Conservation (phyloP, 2,329 filamentous ascomycete genomes). For the Pyrenophora graminea region DNA sequence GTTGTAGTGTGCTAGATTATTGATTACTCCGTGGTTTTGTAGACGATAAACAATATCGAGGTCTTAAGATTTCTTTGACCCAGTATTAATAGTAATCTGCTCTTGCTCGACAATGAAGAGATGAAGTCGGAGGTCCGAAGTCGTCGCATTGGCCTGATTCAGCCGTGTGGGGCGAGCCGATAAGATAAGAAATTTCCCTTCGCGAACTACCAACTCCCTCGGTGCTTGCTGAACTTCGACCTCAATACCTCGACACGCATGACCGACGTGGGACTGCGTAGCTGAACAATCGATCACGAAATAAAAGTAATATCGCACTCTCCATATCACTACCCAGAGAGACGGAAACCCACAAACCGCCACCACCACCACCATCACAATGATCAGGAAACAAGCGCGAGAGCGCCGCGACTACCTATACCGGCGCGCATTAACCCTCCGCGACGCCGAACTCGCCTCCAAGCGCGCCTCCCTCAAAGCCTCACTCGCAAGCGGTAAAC, state of each 20-base stretch:
- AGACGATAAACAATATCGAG: too few species aligned
- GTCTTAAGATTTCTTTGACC: not conserved
- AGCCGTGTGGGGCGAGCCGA: not conserved
- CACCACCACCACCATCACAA: constrained; percentile 6
- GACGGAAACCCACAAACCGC: not conserved
- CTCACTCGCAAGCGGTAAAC: constrained; percentile 86
- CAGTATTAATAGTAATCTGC: too few species aligned
- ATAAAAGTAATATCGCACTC: not conserved
- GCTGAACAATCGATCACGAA: too few species aligned
- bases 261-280: not conserved
- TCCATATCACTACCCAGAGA: not conserved
- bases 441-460: constrained; percentile 87
- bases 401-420: constrained; percentile 81
- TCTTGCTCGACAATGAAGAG: not conserved
- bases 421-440: constrained; percentile 75
- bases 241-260: not conserved
- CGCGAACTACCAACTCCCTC: constrained; percentile 8
- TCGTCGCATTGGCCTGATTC: constrained; percentile 1
- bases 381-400: constrained; percentile 64
- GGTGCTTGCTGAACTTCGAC: not conserved
- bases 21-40: too few species aligned
- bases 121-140: constrained; percentile 10
- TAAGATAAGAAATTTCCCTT: constrained; percentile 17
- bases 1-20: too few species aligned
- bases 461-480: constrained; percentile 86